A percentile compares a stretch with the other conserved stretches of the same genome.
Evolutionary conservation across 108 stramenopile genomes (phyloP).

Genomic region (Tribonema minus): DNA sequence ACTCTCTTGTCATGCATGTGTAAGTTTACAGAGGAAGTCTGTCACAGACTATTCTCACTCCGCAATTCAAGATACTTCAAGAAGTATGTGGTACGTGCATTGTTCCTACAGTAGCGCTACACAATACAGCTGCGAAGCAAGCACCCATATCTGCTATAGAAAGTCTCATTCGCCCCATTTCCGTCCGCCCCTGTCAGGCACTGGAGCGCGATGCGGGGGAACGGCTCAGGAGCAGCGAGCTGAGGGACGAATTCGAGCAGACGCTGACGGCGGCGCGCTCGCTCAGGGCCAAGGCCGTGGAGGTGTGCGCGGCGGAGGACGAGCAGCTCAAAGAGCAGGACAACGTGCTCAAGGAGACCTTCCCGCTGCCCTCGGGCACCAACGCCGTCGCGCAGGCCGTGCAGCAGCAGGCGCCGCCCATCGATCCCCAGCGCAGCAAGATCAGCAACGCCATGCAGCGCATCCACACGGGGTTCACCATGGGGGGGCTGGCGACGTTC

Average conservation of each 20-base stretch:
- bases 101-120: too few species aligned
- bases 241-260: background rate
- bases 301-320: background rate
- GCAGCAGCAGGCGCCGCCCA: background rate
- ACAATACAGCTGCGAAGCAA: too few species aligned
- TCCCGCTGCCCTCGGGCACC: background rate
- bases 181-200: too few species aligned
- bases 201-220: background rate
- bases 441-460: slow-evolving; percentile 10
- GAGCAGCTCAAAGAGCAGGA: background rate
- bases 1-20: too few species aligned
- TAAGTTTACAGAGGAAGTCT: too few species aligned
- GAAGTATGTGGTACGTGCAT: too few species aligned
- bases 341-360: background rate
- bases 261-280: background rate
- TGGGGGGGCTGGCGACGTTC: slow-evolving; percentile 73
- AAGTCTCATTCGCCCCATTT: too few species aligned
- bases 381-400: background rate
- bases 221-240: background rate
- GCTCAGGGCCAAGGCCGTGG: background rate
- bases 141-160: too few species aligned
- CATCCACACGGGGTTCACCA: slow-evolving; percentile 61
- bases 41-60: too few species aligned
- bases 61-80: too few species aligned
- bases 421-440: background rate